Base-by-base conservation (phyloP, 176 grass and related monocot genomes). In the Secale cereale region DNA sequence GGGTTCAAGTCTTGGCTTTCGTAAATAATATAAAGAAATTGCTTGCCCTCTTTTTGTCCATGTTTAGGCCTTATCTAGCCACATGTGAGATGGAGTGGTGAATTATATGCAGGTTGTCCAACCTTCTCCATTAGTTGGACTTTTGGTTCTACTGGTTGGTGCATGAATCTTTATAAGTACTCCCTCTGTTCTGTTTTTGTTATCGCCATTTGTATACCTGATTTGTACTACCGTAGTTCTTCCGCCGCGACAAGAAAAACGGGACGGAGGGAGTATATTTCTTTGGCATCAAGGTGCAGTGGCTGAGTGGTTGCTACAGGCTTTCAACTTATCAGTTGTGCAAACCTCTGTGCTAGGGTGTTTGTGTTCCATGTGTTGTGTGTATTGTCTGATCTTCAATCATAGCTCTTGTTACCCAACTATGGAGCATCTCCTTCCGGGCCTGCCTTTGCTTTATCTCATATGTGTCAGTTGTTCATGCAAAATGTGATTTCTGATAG, bases 401-500 rank as follows among this genome's bases (percentile, higher is more conserved):
- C 41, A 48, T 7, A 7, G 12, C 25, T 28, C 13, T 70, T 70
- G 20, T 46, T 28, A 25, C n/a, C 12, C 13, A 16, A 46, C 15
- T 73, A 73, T 45, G 6, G 70, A 73, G 40, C 70, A 74, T 74
- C 16, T 74, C 27, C 25, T 74, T 27, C 40, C 14, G 15, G 77
- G 20, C 28, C 59, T 82, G 35, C 45, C 31, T 8, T 91, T 79
- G 62, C 46, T 84, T 63, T 56, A 86, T 59, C 32, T 63, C 31
- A 29, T 66, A 26, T 57, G 26, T 80, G 41, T 82, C 29, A 85
- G 50, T 87, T 84, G 31, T 83, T 86, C 79, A 59, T 71, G 39
- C 78, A 40, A 39, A 20, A 68, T 77, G 14, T 82, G 56, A 93
- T 31, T 65, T 91, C 64, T 95, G 33, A 70, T 84, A 98, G 96